These are phyloP conservation scores for Huntiella abstrusa DNA, from an alignment of 2,329 filamentous ascomycete species.

Conservation along the genomic window DNA sequence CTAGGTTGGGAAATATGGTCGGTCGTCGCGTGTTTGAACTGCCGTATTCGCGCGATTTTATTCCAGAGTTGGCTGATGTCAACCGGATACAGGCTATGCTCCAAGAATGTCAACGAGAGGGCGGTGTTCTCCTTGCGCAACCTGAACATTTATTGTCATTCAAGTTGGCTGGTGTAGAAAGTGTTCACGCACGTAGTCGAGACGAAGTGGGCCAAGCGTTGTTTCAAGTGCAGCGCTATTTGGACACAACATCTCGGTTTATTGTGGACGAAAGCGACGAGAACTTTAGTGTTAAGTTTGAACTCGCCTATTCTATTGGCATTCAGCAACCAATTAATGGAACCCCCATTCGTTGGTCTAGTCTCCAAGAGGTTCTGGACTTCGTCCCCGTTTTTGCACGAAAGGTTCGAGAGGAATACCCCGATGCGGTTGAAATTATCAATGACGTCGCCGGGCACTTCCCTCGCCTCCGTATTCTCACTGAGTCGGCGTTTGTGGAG, in stretches of 20 bases:
- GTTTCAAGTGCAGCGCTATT: constrained; percentile 23
- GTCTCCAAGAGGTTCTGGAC: constrained; percentile 33
- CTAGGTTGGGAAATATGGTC: constrained; percentile 36
- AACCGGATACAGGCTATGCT: constrained; percentile 17
- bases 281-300: constrained; percentile 39
- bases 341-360: constrained; percentile 34
- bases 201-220: constrained; percentile 17
- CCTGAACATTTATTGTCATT: constrained; percentile 48
- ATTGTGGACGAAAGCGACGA: constrained; percentile 50
- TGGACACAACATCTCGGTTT: constrained; percentile 29
- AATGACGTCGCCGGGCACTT: constrained; percentile 20
- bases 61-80: constrained; percentile 19
- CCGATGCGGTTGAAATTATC: constrained; percentile 24
- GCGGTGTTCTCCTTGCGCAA: constrained; percentile 40
- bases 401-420: constrained; percentile 16
- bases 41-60: constrained; percentile 36
- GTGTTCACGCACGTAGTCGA: constrained; percentile 10
- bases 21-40: constrained; percentile 34
- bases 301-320: constrained; percentile 45
- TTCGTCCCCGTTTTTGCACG: constrained; percentile 20
- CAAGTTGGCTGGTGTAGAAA: constrained; percentile 39
- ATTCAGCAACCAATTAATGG: constrained; percentile 29
- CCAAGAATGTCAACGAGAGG: constrained; percentile 24
- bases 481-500: constrained; percentile 14
- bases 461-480: constrained; percentile 30